Base-by-base conservation (phyloP, 345 rosid species). In the Xanthoceras sorbifolium region DNA sequence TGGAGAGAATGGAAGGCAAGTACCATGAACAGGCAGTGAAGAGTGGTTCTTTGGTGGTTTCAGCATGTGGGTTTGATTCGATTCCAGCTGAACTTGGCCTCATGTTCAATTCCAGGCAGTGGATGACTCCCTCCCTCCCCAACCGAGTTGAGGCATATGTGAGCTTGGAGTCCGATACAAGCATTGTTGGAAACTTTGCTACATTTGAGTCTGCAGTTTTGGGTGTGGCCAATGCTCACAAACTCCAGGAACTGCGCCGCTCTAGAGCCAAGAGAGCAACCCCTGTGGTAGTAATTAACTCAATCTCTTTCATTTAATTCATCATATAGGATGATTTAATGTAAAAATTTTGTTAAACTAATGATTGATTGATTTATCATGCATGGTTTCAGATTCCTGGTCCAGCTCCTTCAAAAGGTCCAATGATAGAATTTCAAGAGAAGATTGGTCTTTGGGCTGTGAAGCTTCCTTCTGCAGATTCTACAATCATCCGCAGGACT, bases 21-120 rank as follows among this genome's bases (percentile, higher is more conserved):
- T n/a, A n/a, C n/a, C n/a, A n/a, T n/a, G n/a, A n/a, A n/a, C n/a
- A n/a, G n/a, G n/a, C n/a, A n/a, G n/a, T n/a, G n/a, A n/a, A n/a
- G n/a, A n/a, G n/a, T n/a, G n/a, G n/a, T n/a, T n/a, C n/a, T n/a
- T n/a, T n/a, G n/a, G n/a, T n/a, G n/a, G n/a, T n/a, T n/a, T n/a
- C n/a, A n/a, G n/a, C n/a, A n/a, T n/a, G n/a, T n/a, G n/a, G 97
- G 65, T 94, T 92, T 44, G 98, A 92, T 81, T 94, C 97, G 0
- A 71, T 94, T 60, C 98, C 98, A 10, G 97, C 98, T 67, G 98
- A 91, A 72, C 36, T 92, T 75, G 97, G 98, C 12, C 76, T 88
- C 66, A 82, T 91, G 80, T 92, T 90, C 81, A 89, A 94, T 80
- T 85, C 97, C 66, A 87, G 84, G 81, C 97, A 92, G 79, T 94